Percentiles rank a stretch among this genome's conserved stretches.
Evolutionary conservation across 495 filamentous ascomycete species (phyloP).

Genomic region (Penicillium canescens): DNA sequence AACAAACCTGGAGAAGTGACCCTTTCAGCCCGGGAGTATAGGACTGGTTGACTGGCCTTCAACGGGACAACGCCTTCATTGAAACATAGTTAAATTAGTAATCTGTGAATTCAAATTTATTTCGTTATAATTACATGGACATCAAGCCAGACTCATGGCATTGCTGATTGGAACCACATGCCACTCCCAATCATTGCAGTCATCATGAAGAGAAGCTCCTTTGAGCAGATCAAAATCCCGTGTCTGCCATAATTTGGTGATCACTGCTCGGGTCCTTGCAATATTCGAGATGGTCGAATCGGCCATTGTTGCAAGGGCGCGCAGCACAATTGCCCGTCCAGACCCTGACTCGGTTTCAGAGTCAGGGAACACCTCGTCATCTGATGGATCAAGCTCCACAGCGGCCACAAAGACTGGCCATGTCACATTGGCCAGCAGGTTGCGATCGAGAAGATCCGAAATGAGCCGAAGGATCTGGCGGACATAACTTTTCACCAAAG

Average conservation of each 20-base stretch:
- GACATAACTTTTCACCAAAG: constrained; percentile 37
- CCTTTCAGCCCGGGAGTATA: no score
- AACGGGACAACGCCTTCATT: no score
- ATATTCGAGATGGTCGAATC: constrained; percentile 44
- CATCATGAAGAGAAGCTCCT: constrained; percentile 10
- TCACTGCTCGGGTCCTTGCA: constrained; percentile 41
- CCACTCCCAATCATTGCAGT: constrained; percentile 43
- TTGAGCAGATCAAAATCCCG: constrained; percentile 41
- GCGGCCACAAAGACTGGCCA: constrained; percentile 50
- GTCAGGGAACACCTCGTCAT: constrained; percentile 39
- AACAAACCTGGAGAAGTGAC: no score
- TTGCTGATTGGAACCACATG: constrained; percentile 43
- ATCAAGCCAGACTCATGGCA: constrained; percentile 45
- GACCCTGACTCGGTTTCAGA: constrained; percentile 17
- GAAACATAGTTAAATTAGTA: no score
- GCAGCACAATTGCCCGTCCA: constrained; percentile 41
- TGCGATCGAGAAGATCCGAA: constrained; percentile 34
- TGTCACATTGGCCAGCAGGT: constrained; percentile 32
- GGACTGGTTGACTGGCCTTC: no score
- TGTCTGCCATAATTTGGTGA: constrained; percentile 45
- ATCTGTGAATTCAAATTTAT: no score
- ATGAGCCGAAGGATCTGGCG: constrained; percentile 35
- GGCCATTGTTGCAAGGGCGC: constrained; percentile 39
- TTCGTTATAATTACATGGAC: no score
- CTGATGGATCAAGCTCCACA: constrained; percentile 41